phyloP scores from a whole-genome alignment of 164 flowering plant species.

The Nymphaea thermarum region DNA sequence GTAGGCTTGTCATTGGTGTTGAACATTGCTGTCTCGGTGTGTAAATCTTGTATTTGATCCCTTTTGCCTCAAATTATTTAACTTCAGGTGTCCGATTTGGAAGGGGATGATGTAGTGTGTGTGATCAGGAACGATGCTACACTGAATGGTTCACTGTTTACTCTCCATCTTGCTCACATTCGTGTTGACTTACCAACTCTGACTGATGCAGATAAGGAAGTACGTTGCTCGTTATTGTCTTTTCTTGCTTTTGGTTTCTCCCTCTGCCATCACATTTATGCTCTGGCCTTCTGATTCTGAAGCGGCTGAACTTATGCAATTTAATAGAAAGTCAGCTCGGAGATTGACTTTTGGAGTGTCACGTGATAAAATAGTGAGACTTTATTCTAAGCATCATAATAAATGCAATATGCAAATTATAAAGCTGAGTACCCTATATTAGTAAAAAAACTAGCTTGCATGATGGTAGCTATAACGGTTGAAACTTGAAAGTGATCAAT shows the following conservation, averaged over 20 bases:
- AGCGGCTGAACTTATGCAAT: background rate
- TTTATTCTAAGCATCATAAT: too few species aligned
- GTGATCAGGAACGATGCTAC: conserved; percentile 67
- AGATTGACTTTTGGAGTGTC: too few species aligned
- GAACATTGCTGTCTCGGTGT: background rate
- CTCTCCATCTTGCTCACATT: conserved; percentile 66
- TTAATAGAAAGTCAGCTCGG: too few species aligned
- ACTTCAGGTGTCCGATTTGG: conserved; percentile 55
- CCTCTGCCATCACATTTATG: too few species aligned
- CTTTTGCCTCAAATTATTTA: background rate
- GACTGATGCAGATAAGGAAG: conserved; percentile 78
- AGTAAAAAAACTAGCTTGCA: too few species aligned
- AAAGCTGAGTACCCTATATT: too few species aligned
- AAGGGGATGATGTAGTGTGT: conserved; percentile 71
- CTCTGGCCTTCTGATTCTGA: background rate
- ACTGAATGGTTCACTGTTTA: conserved; percentile 63
- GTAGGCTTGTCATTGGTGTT: conserved; percentile 1
- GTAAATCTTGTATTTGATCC: background rate
- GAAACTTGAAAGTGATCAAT: too few species aligned
- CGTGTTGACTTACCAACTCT: conserved; percentile 76
- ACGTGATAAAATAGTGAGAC: too few species aligned
- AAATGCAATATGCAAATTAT: too few species aligned
- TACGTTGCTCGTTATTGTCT: conserved; percentile 10
- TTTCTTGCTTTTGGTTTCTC: background rate
- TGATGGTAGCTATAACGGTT: too few species aligned